These are phyloP conservation scores for Annulohypoxylon bovei DNA, from an alignment of 495 filamentous ascomycete species.

Conservation along the genomic window DNA sequence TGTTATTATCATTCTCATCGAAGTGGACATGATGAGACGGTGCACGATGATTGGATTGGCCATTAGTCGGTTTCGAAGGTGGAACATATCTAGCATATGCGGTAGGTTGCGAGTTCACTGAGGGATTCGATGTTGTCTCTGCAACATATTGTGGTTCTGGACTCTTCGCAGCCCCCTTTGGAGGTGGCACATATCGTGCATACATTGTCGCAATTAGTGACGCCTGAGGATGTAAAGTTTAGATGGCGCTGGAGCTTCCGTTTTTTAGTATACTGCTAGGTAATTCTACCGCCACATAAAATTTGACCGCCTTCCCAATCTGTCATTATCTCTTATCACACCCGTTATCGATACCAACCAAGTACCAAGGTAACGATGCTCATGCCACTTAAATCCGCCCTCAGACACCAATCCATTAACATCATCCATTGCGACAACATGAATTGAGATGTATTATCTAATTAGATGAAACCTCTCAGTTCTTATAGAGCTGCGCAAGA, in stretches of 20 bases:
- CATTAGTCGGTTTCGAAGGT: slow-evolving; percentile 35
- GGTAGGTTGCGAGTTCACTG: slow-evolving; percentile 35
- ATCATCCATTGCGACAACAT: slow-evolving; percentile 19
- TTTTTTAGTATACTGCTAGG: not conserved
- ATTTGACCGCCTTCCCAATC: slow-evolving; percentile 45
- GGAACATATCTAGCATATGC: slow-evolving; percentile 58
- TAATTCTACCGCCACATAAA: slow-evolving; percentile 44
- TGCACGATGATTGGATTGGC: slow-evolving; percentile 11
- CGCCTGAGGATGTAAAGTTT: slow-evolving; percentile 6
- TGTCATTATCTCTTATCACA: slow-evolving; percentile 16
- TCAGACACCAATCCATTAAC: not conserved
- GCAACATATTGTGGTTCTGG: not conserved
- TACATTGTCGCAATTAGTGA: slow-evolving; percentile 47
- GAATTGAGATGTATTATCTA: not conserved
- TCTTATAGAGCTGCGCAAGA: not conserved
- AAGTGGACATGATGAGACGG: slow-evolving; percentile 40
- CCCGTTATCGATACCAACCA: slow-evolving; percentile 10
- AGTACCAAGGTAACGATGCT: not conserved
- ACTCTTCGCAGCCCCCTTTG: slow-evolving; percentile 38
- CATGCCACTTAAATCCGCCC: too few species aligned
- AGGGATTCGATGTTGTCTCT: slow-evolving; percentile 11
- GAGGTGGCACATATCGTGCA: slow-evolving; percentile 54
- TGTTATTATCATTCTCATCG: slow-evolving; percentile 16
- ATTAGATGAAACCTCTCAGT: not conserved
- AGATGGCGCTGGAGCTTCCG: not conserved